phyloP scores from a whole-genome alignment of 1,284 basidiomycete species.

The Boletus semigastroideus region DNA sequence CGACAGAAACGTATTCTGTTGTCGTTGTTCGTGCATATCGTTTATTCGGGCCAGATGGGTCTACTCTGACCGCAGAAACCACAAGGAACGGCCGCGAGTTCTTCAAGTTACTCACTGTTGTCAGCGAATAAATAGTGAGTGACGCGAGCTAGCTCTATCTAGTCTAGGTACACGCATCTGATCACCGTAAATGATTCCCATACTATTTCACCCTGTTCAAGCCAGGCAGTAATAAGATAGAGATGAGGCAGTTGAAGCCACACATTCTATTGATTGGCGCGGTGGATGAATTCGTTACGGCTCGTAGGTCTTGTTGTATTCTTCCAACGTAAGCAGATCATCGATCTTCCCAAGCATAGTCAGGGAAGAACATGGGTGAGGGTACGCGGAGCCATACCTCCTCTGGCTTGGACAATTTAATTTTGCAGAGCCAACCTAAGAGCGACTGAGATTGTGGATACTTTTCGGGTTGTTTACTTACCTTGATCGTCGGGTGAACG shows the following conservation, averaged over 20 bases:
- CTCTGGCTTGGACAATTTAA: constrained; percentile 75
- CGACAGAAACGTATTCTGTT: too few relatives aligned
- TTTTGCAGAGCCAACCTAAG: constrained; percentile 94
- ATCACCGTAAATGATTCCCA: too few relatives aligned
- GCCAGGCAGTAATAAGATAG: too few relatives aligned
- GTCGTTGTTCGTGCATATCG: too few relatives aligned
- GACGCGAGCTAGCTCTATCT: too few relatives aligned
- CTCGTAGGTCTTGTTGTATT: constrained; percentile 78
- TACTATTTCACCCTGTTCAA: too few relatives aligned
- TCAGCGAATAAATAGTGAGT: too few relatives aligned
- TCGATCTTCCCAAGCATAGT: constrained; percentile 54
- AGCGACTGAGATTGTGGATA: background rate
- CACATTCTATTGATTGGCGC: background rate
- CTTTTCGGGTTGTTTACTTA: constrained; percentile 38
- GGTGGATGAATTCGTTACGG: constrained; percentile 21
- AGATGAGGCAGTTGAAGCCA: constrained; percentile 36
- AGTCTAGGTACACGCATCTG: too few relatives aligned
- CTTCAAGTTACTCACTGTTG: too few relatives aligned
- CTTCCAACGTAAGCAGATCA: constrained; percentile 70
- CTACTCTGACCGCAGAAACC: too few relatives aligned
- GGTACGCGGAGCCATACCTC: constrained; percentile 60
- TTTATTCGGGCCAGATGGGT: too few relatives aligned
- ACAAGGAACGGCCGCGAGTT: too few relatives aligned
- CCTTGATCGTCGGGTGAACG: constrained; percentile 86
- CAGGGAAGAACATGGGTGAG: background rate